A percentile compares a stretch with the other conserved stretches of the same genome.
Conservation (phyloP, 1,284 basidiomycete genomes). For the Xerocomus nothofagi region DNA sequence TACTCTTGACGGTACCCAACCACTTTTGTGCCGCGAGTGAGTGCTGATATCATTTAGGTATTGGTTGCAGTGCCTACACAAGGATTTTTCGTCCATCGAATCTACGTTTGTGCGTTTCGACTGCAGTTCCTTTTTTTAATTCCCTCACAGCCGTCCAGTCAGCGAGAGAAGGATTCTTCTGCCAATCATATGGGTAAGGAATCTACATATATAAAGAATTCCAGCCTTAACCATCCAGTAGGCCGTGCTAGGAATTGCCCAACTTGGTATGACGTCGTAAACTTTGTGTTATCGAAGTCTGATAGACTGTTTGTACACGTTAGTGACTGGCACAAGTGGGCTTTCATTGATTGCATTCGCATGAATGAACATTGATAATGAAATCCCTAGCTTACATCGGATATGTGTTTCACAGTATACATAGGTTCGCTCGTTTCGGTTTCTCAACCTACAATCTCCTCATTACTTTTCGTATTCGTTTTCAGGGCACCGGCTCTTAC, state of each 20-base stretch:
- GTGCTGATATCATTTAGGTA: neutral
- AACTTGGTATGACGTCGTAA: conserved; percentile 8
- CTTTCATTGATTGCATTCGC: neutral
- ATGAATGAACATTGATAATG: neutral
- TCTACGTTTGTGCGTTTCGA: conserved; percentile 7
- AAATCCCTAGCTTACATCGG: conserved; percentile 5
- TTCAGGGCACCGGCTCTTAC: conserved; percentile 1
- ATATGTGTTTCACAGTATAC: conserved; percentile 1
- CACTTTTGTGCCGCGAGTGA: neutral
- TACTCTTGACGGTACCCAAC: neutral
- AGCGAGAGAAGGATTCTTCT: conserved; percentile 5
- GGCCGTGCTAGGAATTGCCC: neutral
- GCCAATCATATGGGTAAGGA: conserved; percentile 16
- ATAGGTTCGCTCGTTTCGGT: conserved; percentile 12
- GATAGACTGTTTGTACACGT: neutral
- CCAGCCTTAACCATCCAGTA: neutral
- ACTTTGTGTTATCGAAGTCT: neutral
- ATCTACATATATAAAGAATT: neutral
- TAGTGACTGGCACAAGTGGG: conserved; percentile 7
- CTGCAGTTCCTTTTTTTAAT: neutral
- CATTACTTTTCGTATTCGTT: too few relatives aligned
- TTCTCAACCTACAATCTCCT: neutral
- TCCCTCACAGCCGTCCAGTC: conserved; percentile 2
- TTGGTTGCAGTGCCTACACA: neutral
- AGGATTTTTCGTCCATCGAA: neutral